Evolutionary conservation across 768 basidiomycete species (phyloP).

Genomic region (Naganishia friedmannii): DNA sequence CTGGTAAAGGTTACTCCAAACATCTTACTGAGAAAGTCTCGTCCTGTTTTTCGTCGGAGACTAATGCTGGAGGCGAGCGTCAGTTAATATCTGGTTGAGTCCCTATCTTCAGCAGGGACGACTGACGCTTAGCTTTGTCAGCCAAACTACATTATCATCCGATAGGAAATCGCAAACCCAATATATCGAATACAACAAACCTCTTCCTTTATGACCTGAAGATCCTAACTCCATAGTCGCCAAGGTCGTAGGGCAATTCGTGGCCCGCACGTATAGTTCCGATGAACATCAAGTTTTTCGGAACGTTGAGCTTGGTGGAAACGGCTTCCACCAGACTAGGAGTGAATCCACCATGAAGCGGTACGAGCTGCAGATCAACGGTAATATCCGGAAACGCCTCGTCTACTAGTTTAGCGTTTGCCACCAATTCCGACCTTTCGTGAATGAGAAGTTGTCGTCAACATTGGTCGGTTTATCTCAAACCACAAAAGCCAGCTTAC

Average conservation of each 20-base stretch:
- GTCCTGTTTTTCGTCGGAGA: too few relatives aligned
- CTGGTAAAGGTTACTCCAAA: too few relatives aligned
- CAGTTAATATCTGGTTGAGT: background rate
- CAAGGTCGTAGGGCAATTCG: conserved; percentile 14
- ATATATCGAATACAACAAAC: background rate
- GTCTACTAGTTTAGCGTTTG: conserved; percentile 66
- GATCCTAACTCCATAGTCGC: conserved; percentile 13
- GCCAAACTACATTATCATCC: background rate
- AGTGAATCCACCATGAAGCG: conserved; percentile 30
- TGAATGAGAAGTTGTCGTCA: background rate
- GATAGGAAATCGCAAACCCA: background rate
- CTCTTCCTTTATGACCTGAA: background rate
- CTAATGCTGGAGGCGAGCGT: background rate
- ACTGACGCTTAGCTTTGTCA: too few relatives aligned
- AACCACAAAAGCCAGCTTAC: conserved; percentile 35
- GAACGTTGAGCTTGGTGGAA: conserved; percentile 8
- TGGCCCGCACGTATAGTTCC: background rate
- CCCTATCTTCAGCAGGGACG: background rate
- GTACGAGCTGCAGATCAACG: conserved; percentile 58
- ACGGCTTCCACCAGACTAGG: conserved; percentile 27
- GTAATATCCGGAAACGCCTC: conserved; percentile 67
- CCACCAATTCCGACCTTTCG: conserved; percentile 61
- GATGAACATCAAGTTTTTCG: conserved; percentile 19
- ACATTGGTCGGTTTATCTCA: background rate
- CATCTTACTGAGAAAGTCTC: too few relatives aligned